phyloP scores from a whole-genome alignment of 441 rosid genomes.

The Croton setiger region DNA sequence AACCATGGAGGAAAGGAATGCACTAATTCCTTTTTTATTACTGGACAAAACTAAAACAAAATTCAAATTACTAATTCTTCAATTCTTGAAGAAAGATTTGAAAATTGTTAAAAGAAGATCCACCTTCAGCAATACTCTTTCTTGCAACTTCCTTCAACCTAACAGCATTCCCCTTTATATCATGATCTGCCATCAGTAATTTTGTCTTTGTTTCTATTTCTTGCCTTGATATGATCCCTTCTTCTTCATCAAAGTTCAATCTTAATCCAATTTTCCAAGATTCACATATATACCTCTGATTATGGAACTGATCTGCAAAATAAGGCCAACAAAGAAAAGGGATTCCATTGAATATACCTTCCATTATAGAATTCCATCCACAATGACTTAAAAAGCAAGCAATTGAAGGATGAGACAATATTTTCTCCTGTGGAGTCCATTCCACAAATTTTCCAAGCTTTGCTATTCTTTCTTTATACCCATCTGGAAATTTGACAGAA shows the following conservation, averaged over 20 bases:
- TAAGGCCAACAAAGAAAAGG: slow-evolving; percentile 29
- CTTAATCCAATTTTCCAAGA: slow-evolving; percentile 25
- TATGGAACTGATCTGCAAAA: slow-evolving; percentile 22
- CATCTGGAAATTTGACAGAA: slow-evolving; percentile 39
- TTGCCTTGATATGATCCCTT: slow-evolving; percentile 22
- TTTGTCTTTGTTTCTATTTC: slow-evolving; percentile 12
- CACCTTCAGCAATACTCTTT: slow-evolving; percentile 19
- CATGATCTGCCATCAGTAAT: background rate
- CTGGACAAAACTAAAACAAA: too few relatives aligned
- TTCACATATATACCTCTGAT: slow-evolving; percentile 18
- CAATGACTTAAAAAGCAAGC: slow-evolving; percentile 67
- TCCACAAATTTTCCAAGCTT: slow-evolving; percentile 46
- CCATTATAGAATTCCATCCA: slow-evolving; percentile 78
- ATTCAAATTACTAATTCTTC: background rate
- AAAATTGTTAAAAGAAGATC: slow-evolving; percentile 20
- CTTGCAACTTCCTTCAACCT: slow-evolving; percentile 21
- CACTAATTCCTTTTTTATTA: too few relatives aligned
- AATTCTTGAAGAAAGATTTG: slow-evolving; percentile 11
- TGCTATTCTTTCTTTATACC: slow-evolving; percentile 42
- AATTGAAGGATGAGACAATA: slow-evolving; percentile 51
- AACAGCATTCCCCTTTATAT: slow-evolving; percentile 13
- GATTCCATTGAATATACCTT: slow-evolving; percentile 28
- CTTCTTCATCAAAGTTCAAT: slow-evolving; percentile 6
- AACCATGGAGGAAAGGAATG: too few relatives aligned
- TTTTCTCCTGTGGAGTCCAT: slow-evolving; percentile 72